Conservation (phyloP, 345 rosid species). For the Aurinia saxatilis region DNA sequence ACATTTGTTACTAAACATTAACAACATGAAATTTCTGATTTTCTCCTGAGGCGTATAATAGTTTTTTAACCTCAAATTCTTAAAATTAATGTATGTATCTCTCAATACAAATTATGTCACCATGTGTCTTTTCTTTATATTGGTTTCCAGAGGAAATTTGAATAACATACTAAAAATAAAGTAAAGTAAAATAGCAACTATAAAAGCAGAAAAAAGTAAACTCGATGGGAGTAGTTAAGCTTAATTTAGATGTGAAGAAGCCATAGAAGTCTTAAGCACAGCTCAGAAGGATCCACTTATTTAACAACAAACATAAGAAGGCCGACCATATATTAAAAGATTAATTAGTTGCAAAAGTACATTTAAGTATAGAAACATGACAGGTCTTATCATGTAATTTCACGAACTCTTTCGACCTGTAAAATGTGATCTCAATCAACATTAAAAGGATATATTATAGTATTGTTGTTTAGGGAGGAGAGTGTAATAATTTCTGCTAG, state of each 20-base stretch:
- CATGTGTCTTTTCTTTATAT: no score
- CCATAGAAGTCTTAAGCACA: conserved; percentile 21
- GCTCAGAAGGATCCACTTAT: conserved; percentile 18
- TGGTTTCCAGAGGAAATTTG: conserved; percentile 19
- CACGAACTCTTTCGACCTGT: conserved; percentile 29
- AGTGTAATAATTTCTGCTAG: conserved; percentile 9
- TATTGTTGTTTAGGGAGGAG: neutral
- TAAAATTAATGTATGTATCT: neutral
- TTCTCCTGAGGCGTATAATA: neutral
- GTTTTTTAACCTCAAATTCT: neutral
- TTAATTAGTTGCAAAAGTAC: neutral
- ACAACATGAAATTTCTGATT: no score
- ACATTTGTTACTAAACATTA: no score
- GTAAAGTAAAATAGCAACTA: neutral
- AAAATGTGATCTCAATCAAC: conserved; percentile 1
- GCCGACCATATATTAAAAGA: conserved; percentile 7
- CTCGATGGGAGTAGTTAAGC: conserved; percentile 18
- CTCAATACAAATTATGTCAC: neutral
- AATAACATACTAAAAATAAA: neutral
- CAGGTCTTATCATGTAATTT: conserved; percentile 19
- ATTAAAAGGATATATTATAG: neutral
- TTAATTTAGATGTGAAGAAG: conserved; percentile 18
- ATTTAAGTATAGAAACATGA: neutral
- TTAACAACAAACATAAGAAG: conserved; percentile 18
- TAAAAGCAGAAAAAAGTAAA: neutral